Evolutionary conservation across 2,329 filamentous ascomycete genomes (phyloP).

Genomic region (Hypoxylon sp.): DNA sequence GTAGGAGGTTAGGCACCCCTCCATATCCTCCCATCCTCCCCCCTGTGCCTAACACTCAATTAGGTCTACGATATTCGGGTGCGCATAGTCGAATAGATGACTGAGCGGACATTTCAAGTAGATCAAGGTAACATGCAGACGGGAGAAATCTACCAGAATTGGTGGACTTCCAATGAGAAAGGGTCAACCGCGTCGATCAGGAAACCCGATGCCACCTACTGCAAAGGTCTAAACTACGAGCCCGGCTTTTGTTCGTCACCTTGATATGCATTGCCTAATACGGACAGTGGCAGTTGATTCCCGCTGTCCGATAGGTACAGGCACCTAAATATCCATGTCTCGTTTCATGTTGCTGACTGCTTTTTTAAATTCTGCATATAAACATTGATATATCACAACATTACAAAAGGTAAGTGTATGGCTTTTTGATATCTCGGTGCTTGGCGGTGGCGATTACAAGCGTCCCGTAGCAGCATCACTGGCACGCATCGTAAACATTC

Average conservation of each 20-base stretch:
- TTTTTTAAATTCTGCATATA: constrained; percentile 19
- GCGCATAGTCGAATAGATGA: constrained; percentile 28
- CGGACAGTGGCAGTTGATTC: constrained; percentile 42
- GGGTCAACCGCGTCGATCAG: constrained; percentile 35
- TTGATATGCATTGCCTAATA: constrained; percentile 41
- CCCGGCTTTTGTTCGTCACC: constrained; percentile 45
- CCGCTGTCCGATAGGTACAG: constrained; percentile 41
- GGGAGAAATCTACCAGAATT: constrained; percentile 40
- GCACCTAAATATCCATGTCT: constrained; percentile 32
- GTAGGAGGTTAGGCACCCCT: constrained; percentile 33
- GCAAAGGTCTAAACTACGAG: constrained; percentile 41
- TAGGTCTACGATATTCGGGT: constrained; percentile 17
- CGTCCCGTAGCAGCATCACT: constrained; percentile 29
- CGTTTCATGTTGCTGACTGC: constrained; percentile 35
- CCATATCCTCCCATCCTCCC: constrained; percentile 1
- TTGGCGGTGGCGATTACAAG: constrained; percentile 40
- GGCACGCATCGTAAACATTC: constrained; percentile 25
- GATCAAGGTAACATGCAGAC: constrained; percentile 47
- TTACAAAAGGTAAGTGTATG: constrained; percentile 15
- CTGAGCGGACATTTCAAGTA: constrained; percentile 40
- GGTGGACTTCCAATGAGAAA: constrained; percentile 35
- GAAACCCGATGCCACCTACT: constrained; percentile 42
- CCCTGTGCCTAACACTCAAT: constrained; percentile 19
- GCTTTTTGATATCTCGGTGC: constrained; percentile 36
- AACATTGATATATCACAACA: constrained; percentile 19